Conservation (phyloP, 2,329 filamentous ascomycete genomes). For the Calonectria henricotiae region DNA sequence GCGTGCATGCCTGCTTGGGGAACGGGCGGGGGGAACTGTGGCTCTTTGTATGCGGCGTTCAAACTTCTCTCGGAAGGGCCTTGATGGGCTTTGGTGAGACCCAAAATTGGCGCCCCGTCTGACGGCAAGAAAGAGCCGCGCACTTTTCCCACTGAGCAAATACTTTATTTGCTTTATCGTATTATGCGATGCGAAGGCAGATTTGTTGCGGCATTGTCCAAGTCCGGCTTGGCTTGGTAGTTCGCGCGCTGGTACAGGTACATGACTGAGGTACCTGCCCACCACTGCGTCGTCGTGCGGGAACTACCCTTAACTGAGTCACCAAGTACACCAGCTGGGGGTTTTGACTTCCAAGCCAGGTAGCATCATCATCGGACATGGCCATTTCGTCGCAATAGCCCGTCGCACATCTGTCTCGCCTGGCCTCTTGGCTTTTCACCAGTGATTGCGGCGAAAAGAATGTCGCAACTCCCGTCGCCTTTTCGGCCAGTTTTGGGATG, state of each 20-base stretch:
- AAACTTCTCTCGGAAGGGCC: not conserved
- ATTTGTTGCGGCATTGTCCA: constrained; percentile 21
- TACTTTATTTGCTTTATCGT: constrained; percentile 24
- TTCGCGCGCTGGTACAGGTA: constrained; percentile 24
- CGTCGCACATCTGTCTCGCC: constrained; percentile 26
- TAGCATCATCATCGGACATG: not conserved
- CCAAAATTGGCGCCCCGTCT: not conserved
- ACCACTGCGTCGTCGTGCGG: not conserved
- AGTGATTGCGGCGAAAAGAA: not conserved
- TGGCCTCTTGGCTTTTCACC: constrained; percentile 17
- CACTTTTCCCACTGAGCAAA: constrained; percentile 18
- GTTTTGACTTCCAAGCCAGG: not conserved
- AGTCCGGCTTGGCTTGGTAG: constrained; percentile 27
- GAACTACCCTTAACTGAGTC: not conserved
- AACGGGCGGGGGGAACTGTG: not conserved
- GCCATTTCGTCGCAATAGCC: not conserved
- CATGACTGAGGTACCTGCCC: constrained; percentile 27
- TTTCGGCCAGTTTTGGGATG: not conserved
- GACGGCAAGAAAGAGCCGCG: not conserved
- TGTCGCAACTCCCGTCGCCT: not conserved
- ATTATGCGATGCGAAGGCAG: constrained; percentile 16
- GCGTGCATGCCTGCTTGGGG: not conserved
- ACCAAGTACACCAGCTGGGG: not conserved
- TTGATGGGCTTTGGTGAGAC: not conserved
- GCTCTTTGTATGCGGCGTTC: constrained; percentile 9